Percentiles rank a stretch among this genome's conserved stretches.
phyloP scores from a whole-genome alignment of 805 yeast genomes.

The Starmerella bacillaris region DNA sequence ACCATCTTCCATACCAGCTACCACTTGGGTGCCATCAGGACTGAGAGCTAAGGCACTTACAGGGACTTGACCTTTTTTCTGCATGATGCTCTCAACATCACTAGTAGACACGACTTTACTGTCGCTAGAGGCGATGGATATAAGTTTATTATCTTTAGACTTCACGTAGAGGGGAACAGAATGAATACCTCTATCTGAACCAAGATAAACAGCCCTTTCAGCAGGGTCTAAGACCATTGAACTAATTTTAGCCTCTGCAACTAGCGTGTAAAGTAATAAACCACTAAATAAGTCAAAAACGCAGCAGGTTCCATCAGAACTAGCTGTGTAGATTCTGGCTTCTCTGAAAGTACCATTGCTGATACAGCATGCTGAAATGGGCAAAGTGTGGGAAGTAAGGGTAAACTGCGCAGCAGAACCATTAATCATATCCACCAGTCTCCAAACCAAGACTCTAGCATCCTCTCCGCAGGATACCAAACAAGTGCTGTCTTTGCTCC shows the following conservation, averaged over 20 bases:
- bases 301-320: constrained; percentile 58
- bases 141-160: constrained; percentile 27
- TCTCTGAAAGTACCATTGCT: constrained; percentile 41
- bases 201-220: constrained; percentile 55
- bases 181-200: constrained; percentile 47
- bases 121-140: constrained; percentile 42
- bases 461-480: constrained; percentile 66
- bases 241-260: constrained; percentile 40
- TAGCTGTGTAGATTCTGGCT: constrained; percentile 45
- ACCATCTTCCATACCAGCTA: constrained; percentile 64
- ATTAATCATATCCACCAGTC: constrained; percentile 38
- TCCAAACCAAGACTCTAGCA: constrained; percentile 64
- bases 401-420: constrained; percentile 19
- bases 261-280: constrained; percentile 47
- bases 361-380: constrained; percentile 33
- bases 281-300: constrained; percentile 39
- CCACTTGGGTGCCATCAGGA: constrained; percentile 53
- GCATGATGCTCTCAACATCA: constrained; percentile 23
- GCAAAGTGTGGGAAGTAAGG: constrained; percentile 27
- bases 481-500: constrained; percentile 45
- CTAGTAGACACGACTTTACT: constrained; percentile 35
- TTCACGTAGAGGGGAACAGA: constrained; percentile 34
- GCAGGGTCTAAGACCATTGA: constrained; percentile 59
- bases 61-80: background rate
- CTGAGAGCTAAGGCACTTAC: constrained; percentile 43